Evolutionary conservation across 306 rosid genomes (phyloP).

Genomic region (Quercus parvula): DNA sequence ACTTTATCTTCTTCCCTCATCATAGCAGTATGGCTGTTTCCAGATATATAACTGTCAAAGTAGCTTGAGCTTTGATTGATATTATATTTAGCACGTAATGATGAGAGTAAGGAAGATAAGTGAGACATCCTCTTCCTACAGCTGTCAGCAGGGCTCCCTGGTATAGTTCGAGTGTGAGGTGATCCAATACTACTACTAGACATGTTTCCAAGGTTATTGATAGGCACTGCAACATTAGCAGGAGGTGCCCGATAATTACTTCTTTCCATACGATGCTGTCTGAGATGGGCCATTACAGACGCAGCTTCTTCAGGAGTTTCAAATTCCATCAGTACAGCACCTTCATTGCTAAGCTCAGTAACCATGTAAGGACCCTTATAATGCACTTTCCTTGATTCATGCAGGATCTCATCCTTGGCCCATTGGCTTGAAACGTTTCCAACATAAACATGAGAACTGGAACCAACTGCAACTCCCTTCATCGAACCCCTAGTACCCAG

Average conservation of each 20-base stretch:
- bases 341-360: slow-evolving; percentile 77
- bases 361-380: slow-evolving; percentile 61
- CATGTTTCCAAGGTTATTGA: slow-evolving; percentile 42
- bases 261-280: slow-evolving; percentile 74
- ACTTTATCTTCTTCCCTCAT: slow-evolving; percentile 51
- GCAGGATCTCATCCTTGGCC: slow-evolving; percentile 89
- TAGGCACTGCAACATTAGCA: slow-evolving; percentile 31
- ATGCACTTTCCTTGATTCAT: slow-evolving; percentile 71
- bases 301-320: slow-evolving; percentile 90
- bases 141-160: slow-evolving; percentile 58
- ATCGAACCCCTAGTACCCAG: slow-evolving; percentile 82
- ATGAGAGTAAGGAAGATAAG: slow-evolving; percentile 49
- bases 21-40: slow-evolving; percentile 36
- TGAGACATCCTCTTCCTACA: slow-evolving; percentile 52
- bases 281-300: slow-evolving; percentile 76
- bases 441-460: slow-evolving; percentile 64
- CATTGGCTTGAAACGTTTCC: slow-evolving; percentile 80
- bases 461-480: slow-evolving; percentile 86
- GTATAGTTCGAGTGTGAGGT: slow-evolving; percentile 48
- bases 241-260: slow-evolving; percentile 50
- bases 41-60: slow-evolving; percentile 50
- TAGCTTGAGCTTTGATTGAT: slow-evolving; percentile 48
- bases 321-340: slow-evolving; percentile 82
- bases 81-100: slow-evolving; percentile 55
- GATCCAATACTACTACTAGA: slow-evolving; percentile 44